Base-by-base conservation (phyloP, 2,329 filamentous ascomycete genomes). In the Trichoderma lentiforme region DNA sequence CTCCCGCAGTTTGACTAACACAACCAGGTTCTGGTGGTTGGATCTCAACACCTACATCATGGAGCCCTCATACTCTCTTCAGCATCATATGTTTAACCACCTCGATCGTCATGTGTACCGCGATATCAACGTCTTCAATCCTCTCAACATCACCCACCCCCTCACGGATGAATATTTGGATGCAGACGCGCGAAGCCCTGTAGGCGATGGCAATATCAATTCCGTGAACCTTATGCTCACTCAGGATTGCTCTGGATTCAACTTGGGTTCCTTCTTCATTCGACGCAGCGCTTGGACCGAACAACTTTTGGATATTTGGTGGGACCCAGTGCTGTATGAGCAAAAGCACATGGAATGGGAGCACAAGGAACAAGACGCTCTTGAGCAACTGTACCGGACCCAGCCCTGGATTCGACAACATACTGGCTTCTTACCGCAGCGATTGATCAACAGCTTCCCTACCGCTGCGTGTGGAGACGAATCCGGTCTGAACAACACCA, bases 341-440 rank as follows among this genome's bases (percentile, higher is more conserved):
- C 96, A 99, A 83, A 97, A 94, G 80, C 96, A 99, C 81, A 98
- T 98, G 95, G 89, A 96, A 74, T 99, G 96, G 96, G 95, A 96
- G 79, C 96, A 99, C 85, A 98, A 98, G 81, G 96, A 99, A 81
- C 96, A 99, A 83, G 95, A 98, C 79, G 94, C 95, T 2, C 84
- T 99, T 56, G 95, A 98, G 83, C 92, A 97, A 83, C 86, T 99
- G 74, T 99, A 99, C 83, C 88, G 87, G 71, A 92, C 92, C 70
- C 95, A 98, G 80, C 93, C 96, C 0, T 99, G 96, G 95, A 90
- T 98, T 69, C 90, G 96, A 72, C 90, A 93, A 71, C 93, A 96
- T 77, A 91, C 94, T 3, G 95, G 90, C 5, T 99, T 99, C 82
- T 87, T 98, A 61, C 92, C 93, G 0, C 95, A 98, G 81, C 92